These are phyloP conservation scores for Cutaneotrichosporon cutaneum DNA, from an alignment of 1,284 basidiomycete genomes.

Conservation along the genomic window DNA sequence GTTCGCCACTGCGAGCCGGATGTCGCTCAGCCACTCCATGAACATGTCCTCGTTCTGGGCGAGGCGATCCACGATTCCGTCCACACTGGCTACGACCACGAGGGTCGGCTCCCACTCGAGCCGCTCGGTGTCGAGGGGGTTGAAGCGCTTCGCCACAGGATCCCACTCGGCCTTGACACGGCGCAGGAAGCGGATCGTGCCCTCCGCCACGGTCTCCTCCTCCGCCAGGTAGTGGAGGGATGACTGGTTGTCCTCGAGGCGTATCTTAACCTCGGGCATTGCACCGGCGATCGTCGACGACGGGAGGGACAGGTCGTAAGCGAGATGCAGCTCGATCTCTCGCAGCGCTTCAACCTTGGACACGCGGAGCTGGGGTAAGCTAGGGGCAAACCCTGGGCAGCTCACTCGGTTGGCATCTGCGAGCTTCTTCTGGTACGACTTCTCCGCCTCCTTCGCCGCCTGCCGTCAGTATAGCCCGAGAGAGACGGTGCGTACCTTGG, in stretches of 20 bases:
- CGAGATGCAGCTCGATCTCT: slow-evolving; percentile 48
- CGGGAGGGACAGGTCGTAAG: slow-evolving; percentile 39
- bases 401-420: slow-evolving; percentile 34
- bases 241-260: slow-evolving; percentile 39
- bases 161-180: slow-evolving; percentile 43
- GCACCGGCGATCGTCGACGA: slow-evolving; percentile 44
- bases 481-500: slow-evolving; percentile 31
- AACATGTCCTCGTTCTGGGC: slow-evolving; percentile 28
- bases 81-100: slow-evolving; percentile 42
- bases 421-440: slow-evolving; percentile 42
- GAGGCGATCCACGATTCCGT: slow-evolving; percentile 45
- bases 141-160: slow-evolving; percentile 31
- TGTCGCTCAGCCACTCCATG: slow-evolving; percentile 35
- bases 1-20: slow-evolving; percentile 33
- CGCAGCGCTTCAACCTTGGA: slow-evolving; percentile 48
- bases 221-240: slow-evolving; percentile 30
- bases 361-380: slow-evolving; percentile 35
- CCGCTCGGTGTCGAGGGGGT: slow-evolving; percentile 35
- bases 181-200: slow-evolving; percentile 47
- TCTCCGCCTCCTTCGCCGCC: slow-evolving; percentile 44
- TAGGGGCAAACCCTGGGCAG: not conserved
- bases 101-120: slow-evolving; percentile 53
- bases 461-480: slow-evolving; percentile 11
- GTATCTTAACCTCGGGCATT: slow-evolving; percentile 40
- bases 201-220: slow-evolving; percentile 33